Evolutionary conservation across 257 asterid genomes (phyloP), one percentile per base, ranked within the genome.

Genomic region (Misopates orontium): DNA sequence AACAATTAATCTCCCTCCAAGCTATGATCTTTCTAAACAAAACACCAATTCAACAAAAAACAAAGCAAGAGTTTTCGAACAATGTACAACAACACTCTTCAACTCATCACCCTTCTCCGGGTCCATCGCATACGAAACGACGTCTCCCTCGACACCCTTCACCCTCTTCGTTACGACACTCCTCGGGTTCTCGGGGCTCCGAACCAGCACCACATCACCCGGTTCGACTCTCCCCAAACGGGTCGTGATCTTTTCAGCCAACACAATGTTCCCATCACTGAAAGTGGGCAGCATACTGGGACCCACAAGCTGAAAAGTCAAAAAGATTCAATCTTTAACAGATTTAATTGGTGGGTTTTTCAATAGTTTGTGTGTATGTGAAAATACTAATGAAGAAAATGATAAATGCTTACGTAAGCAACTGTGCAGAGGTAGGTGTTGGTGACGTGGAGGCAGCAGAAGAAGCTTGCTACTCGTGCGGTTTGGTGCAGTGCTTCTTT

Each of bases 201-300:
- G 84, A 8, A 86, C 42, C 25, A 86, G 44, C 17, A 91, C 98
- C 58, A 81, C 77, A 47, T 90, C 97, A 1, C 92, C 97, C 13
- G 70, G 61, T 50, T 77, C 82, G 70, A 81, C 72, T 72, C 76
- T 83, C 54, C 87, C 90, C 17, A 70, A 75, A 22, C 80, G 88
- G 60, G 74, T 55, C 8, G 90, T 77, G 8, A 85, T 36, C 60
- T 71, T 83, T 64, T 90, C 97, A 0, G 84, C 73, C 76, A 87
- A 69, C 15, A 75, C 81, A n/a, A 84, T 10, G 67, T 69, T 73
- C n/a, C 88, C 87, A n/a, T 80, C 19, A 45, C 50, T 75, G 71
- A 90, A 56, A 7, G 93, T 75, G 21, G 97, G 97, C 15, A 85
- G 85, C 96, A 90, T 90, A 71, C 97, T 87, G 32, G 92, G 92